Percentiles rank a stretch among this genome's conserved stretches.
Evolutionary conservation across 1,284 basidiomycete genomes (phyloP).

Genomic region (Phlebopus sp.): DNA sequence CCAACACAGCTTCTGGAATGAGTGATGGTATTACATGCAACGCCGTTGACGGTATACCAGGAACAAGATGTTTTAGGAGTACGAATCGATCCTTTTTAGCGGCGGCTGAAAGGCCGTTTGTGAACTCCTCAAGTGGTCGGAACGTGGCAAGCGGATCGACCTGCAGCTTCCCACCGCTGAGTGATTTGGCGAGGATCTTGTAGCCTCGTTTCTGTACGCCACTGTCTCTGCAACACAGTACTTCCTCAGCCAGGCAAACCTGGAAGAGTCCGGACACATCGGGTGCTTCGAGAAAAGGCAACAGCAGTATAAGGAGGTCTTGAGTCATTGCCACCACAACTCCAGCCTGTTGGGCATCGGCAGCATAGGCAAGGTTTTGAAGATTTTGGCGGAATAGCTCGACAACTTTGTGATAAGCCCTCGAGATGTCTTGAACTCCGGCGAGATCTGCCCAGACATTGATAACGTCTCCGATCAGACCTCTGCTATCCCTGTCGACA

Average conservation of each 20-base stretch:
- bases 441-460: slow-evolving; percentile 85
- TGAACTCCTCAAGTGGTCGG: slow-evolving; percentile 60
- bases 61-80: slow-evolving; percentile 74
- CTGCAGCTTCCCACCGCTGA: slow-evolving; percentile 58
- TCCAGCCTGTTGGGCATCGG: slow-evolving; percentile 29
- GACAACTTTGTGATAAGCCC: slow-evolving; percentile 81
- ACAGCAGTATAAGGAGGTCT: slow-evolving; percentile 85
- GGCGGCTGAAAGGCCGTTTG: slow-evolving; percentile 71
- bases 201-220: slow-evolving; percentile 96
- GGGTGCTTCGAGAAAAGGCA: slow-evolving; percentile 68
- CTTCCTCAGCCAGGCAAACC: slow-evolving; percentile 54
- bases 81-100: slow-evolving; percentile 93
- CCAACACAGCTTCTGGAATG: slow-evolving; percentile 95
- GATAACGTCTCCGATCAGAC: slow-evolving; percentile 88
- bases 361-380: slow-evolving; percentile 32
- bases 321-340: slow-evolving; percentile 70
- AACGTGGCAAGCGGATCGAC: slow-evolving; percentile 43
- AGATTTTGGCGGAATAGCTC: slow-evolving; percentile 77
- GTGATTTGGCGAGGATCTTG: slow-evolving; percentile 77
- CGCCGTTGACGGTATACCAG: slow-evolving; percentile 65
- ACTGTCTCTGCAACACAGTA: slow-evolving; percentile 74
- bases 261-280: slow-evolving; percentile 67
- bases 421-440: slow-evolving; percentile 68
- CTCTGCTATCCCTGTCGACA: slow-evolving; percentile 73
- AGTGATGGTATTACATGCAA: slow-evolving; percentile 87